phyloP scores from a whole-genome alignment of 352 stramenopile species.

The Phytopythium delawarense region DNA sequence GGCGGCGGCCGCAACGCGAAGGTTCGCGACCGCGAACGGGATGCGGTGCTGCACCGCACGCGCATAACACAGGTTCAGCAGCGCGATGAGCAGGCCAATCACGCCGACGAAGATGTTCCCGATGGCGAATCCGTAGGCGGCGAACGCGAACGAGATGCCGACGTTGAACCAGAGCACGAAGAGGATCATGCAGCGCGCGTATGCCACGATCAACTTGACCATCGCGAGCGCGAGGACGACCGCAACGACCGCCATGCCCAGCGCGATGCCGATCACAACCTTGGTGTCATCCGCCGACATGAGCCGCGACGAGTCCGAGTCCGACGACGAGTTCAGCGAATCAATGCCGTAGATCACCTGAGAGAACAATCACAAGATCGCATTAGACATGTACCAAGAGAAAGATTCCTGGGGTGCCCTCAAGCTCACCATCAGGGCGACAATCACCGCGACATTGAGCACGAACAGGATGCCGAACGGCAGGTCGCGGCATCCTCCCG shows the following conservation, averaged over 20 bases:
- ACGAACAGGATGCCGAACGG: constrained; percentile 80
- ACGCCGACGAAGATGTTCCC: constrained; percentile 67
- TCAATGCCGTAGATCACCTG: constrained; percentile 9
- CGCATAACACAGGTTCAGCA: constrained; percentile 86
- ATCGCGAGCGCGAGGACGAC: constrained; percentile 56
- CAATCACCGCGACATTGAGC: constrained; percentile 69
- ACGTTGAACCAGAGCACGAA: constrained; percentile 89
- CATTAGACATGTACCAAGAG: neutral
- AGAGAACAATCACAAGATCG: too few species aligned
- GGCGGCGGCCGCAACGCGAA: constrained; percentile 83
- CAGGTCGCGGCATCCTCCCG: constrained; percentile 56
- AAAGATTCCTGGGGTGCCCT: too few species aligned
- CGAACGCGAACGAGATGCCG: constrained; percentile 54
- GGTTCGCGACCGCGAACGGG: constrained; percentile 92
- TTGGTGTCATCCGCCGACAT: constrained; percentile 60
- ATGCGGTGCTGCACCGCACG: constrained; percentile 86
- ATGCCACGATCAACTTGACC: constrained; percentile 80
- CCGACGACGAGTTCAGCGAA: constrained; percentile 4
- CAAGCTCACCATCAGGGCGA: constrained; percentile 40
- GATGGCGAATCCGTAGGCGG: constrained; percentile 65
- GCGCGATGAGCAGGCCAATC: constrained; percentile 50
- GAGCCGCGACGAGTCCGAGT: constrained; percentile 36
- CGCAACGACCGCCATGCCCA: constrained; percentile 52
- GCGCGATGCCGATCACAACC: constrained; percentile 44
- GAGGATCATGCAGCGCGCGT: constrained; percentile 78